phyloP scores from a whole-genome alignment of 768 basidiomycete genomes.

The Termitomyces sp. region DNA sequence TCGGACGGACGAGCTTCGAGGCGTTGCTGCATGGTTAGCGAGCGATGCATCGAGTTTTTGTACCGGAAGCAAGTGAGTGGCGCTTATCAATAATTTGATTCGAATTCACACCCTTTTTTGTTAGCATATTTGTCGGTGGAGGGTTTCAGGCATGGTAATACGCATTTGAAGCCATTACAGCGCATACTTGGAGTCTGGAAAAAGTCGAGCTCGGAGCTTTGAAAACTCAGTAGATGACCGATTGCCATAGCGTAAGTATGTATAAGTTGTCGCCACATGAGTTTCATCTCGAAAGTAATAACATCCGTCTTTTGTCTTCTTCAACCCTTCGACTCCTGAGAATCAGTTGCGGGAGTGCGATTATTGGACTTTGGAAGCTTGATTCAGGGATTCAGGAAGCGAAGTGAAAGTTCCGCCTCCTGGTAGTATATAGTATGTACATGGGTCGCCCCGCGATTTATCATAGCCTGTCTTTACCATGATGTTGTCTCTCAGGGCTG shows the following conservation, averaged over 20 bases:
- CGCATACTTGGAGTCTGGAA: no score
- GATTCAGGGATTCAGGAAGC: no score
- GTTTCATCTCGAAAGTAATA: neutral
- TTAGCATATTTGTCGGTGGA: constrained; percentile 56
- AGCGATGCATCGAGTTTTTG: constrained; percentile 76
- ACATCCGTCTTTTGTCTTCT: neutral
- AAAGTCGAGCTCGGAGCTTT: neutral
- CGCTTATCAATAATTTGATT: neutral
- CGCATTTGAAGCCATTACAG: neutral
- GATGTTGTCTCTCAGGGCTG: no score
- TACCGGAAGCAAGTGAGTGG: constrained; percentile 74
- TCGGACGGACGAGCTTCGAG: constrained; percentile 68
- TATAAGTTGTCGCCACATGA: neutral
- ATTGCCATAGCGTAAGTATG: neutral
- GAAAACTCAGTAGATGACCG: neutral
- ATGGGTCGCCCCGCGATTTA: no score
- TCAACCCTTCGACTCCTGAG: neutral
- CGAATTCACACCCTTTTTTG: constrained; percentile 11
- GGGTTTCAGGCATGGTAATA: constrained; percentile 62
- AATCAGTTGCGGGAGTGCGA: neutral
- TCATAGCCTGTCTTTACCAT: no score
- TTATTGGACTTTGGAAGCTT: no score
- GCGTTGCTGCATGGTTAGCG: constrained; percentile 69
- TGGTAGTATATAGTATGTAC: no score
- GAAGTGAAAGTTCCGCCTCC: no score